phyloP scores from a whole-genome alignment of 352 stramenopile species.

The Thalassiosira livingstoniorum region DNA sequence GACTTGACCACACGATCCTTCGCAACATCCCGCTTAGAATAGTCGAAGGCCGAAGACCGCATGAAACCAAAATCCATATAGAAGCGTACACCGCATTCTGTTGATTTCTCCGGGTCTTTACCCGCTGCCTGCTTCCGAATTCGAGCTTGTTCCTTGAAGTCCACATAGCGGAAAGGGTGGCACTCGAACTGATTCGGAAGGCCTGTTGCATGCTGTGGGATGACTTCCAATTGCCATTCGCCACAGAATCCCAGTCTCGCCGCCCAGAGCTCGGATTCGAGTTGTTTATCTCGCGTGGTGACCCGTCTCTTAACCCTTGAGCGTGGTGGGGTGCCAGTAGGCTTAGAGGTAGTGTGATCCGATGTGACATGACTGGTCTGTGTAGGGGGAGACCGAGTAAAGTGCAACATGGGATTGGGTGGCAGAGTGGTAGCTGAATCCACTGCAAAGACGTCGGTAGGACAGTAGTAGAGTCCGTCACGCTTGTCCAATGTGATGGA shows the following conservation, averaged over 20 bases:
- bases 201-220: not conserved
- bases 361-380: too few species aligned
- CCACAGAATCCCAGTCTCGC: not conserved
- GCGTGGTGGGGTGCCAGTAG: too few species aligned
- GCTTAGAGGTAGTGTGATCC: too few species aligned
- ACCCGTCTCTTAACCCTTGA: too few species aligned
- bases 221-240: not conserved
- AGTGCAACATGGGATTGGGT: too few species aligned
- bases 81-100: too few species aligned
- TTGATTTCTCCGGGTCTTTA: not conserved
- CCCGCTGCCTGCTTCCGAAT: slow-evolving; percentile 20
- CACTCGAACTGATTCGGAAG: too few species aligned
- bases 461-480: not conserved
- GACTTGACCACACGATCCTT: slow-evolving; percentile 3
- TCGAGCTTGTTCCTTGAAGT: slow-evolving; percentile 20
- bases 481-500: not conserved
- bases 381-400: too few species aligned
- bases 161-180: too few species aligned
- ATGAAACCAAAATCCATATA: slow-evolving; percentile 8
- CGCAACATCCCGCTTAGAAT: not conserved
- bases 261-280: not conserved
- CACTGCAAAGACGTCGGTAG: not conserved
- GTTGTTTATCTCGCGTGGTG: not conserved
- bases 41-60: not conserved
- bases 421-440: not conserved